These are phyloP conservation scores for Epicoccum sorghinum DNA, from an alignment of 2,329 filamentous ascomycete genomes.

Conservation along the genomic window DNA sequence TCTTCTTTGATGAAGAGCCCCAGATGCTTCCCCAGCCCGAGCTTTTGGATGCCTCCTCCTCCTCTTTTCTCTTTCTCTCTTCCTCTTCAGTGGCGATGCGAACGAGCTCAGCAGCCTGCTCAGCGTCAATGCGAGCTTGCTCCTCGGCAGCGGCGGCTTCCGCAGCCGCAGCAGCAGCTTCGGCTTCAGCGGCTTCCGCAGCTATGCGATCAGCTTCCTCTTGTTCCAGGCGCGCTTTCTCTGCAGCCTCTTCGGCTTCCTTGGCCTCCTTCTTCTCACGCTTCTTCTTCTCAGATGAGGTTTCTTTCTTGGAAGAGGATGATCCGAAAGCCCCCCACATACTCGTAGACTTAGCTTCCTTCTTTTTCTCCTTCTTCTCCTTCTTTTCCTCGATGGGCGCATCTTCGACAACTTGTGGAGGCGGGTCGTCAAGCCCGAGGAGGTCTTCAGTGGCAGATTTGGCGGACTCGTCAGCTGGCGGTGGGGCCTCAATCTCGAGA, in stretches of 20 bases:
- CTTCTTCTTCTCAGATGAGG: conserved; percentile 36
- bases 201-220: conserved; percentile 45
- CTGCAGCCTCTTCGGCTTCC: conserved; percentile 33
- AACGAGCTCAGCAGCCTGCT: conserved; percentile 16
- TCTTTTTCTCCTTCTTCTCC: conserved; percentile 37
- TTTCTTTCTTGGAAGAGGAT: conserved; percentile 41
- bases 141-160: conserved; percentile 27
- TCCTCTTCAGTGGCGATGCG: conserved; percentile 37
- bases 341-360: conserved; percentile 31
- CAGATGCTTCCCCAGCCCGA: conserved; percentile 30
- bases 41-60: conserved; percentile 33
- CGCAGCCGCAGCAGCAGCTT: conserved; percentile 21
- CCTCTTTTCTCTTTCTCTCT: conserved; percentile 30
- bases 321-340: conserved; percentile 29
- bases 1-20: conserved; percentile 48
- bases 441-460: conserved; percentile 46
- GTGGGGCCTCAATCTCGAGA: conserved; percentile 57
- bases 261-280: conserved; percentile 47
- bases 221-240: conserved; percentile 42
- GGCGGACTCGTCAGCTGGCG: conserved; percentile 41
- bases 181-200: conserved; percentile 47
- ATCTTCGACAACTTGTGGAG: conserved; percentile 20
- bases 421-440: conserved; percentile 40
- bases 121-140: conserved; percentile 16
- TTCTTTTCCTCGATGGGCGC: conserved; percentile 30